Conservation (phyloP, 495 filamentous ascomycete genomes). For the Penicillium coffeae region DNA sequence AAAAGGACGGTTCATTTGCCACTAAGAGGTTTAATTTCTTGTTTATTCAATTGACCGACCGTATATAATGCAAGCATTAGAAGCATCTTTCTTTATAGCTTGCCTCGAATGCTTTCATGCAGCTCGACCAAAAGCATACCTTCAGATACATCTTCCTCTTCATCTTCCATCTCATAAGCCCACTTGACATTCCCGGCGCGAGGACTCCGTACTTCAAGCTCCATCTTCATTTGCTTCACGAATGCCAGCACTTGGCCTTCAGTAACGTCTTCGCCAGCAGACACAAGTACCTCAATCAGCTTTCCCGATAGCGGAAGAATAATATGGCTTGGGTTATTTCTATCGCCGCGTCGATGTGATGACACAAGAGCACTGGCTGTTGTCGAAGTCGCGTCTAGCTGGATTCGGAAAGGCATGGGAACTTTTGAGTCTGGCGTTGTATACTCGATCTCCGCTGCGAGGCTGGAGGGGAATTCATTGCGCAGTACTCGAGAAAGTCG, state of each 20-base stretch:
- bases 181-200: conserved; percentile 48
- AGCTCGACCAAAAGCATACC: conserved; percentile 53
- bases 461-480: conserved; percentile 55
- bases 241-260: conserved; percentile 56
- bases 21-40: too few relatives aligned
- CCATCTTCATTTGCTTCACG: conserved; percentile 68
- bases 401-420: conserved; percentile 38
- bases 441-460: conserved; percentile 54
- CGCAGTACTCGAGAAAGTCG: conserved; percentile 49
- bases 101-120: conserved; percentile 17
- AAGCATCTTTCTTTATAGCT: conserved; percentile 19
- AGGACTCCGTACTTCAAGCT: conserved; percentile 53
- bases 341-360: conserved; percentile 49
- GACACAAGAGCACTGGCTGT: conserved; percentile 45
- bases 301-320: conserved; percentile 56
- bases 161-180: conserved; percentile 54
- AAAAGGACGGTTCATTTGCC: too few relatives aligned
- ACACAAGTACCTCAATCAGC: conserved; percentile 54
- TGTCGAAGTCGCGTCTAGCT: conserved; percentile 45
- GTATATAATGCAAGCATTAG: not conserved
- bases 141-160: conserved; percentile 57
- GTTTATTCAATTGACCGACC: too few relatives aligned
- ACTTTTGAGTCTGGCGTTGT: conserved; percentile 35
- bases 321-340: conserved; percentile 51
- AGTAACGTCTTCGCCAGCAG: conserved; percentile 48